Base-by-base conservation (phyloP, 306 rosid genomes). In the Dryas octopetala region DNA sequence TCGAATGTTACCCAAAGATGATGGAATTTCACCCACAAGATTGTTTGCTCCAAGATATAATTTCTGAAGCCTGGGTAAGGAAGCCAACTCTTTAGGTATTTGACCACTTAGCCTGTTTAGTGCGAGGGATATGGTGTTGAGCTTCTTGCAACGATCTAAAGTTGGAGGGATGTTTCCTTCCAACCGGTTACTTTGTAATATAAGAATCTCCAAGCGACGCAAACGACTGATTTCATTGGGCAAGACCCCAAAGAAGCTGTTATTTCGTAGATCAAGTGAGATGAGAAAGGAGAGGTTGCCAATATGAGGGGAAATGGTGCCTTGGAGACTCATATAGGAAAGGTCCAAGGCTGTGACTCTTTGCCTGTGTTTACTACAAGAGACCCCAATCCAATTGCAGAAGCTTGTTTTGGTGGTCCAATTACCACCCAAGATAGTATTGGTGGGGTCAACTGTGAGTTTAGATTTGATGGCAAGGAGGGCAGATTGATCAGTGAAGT, bases 241-340 rank as follows among this genome's bases (percentile, higher is more conserved):
- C n/a, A 74, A 10, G 19, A 41, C 16, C 38, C 78, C 78, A 9
- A 10, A 3, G 9, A 73, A 60, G 54, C 54, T 59, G 58, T 73
- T 73, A 4, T 26, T 16, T 7, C 4, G 28, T 40, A 68, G 50
- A 40, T 54, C 14, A 17, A 70, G 16, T 7, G 7, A 5, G 4
- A 14, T 5, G 8, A 77, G 76, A 10, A 77, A 70, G 13, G 81
- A 77, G 23, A 77, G 63, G 51, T 52, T 78, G 46, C 66, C 66
- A 61, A 61, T 12, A 9, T 61, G 38, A 4, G 66, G 66, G 5
- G 66, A 28, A 1, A 61, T 61, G 66, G 66, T 61, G 62, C 62
- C 62, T 58, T 58, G 14, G 6, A 58, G 62, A 23, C 40, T 40
- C 40, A 58, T 9, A 9, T 7, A 19, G 6, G 62, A 4, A 0